Conservation (phyloP, 495 filamentous ascomycete genomes). For the Podospora appendiculata region DNA sequence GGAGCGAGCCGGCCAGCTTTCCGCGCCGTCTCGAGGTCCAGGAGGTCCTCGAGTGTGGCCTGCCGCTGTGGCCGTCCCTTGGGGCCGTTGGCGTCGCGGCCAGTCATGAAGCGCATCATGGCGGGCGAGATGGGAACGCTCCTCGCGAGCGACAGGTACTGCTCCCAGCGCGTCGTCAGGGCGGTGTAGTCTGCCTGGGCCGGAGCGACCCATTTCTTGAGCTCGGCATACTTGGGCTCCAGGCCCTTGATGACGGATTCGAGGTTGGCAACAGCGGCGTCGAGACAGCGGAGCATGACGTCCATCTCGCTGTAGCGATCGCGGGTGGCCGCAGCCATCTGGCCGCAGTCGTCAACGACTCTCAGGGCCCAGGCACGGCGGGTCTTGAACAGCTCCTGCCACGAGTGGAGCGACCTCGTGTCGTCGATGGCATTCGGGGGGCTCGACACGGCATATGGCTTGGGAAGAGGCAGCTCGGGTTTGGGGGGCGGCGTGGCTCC, state of each 20-base stretch:
- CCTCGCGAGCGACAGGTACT: conserved; percentile 52
- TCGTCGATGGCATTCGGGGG: conserved; percentile 69
- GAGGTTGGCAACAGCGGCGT: conserved; percentile 74
- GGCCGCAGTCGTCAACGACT: conserved; percentile 54
- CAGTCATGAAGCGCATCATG: conserved; percentile 49
- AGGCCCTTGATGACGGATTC: conserved; percentile 65
- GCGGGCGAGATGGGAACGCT: conserved; percentile 47
- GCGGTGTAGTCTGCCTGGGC: conserved; percentile 62
- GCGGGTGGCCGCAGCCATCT: conserved; percentile 43
- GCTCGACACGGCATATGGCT: conserved; percentile 46
- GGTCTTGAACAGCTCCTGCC: conserved; percentile 71
- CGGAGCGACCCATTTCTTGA: conserved; percentile 64
- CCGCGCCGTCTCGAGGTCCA: conserved; percentile 58
- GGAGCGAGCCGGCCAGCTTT: conserved; percentile 51
- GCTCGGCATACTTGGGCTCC: conserved; percentile 64
- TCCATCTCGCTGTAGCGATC: conserved; percentile 55
- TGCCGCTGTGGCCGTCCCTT: conserved; percentile 29
- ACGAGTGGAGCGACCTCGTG: conserved; percentile 66
- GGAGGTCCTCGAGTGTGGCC: conserved; percentile 60
- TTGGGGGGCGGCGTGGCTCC: conserved; percentile 29
- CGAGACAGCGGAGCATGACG: conserved; percentile 62
- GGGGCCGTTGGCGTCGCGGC: conserved; percentile 32
- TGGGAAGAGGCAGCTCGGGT: conserved; percentile 48
- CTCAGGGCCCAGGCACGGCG: conserved; percentile 67
- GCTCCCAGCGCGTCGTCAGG: conserved; percentile 61